Percentiles rank a stretch among this genome's conserved stretches.
These are phyloP conservation scores for Isoetes taiwanensis DNA, from an alignment of 75 land plant species.

Conservation along the genomic window DNA sequence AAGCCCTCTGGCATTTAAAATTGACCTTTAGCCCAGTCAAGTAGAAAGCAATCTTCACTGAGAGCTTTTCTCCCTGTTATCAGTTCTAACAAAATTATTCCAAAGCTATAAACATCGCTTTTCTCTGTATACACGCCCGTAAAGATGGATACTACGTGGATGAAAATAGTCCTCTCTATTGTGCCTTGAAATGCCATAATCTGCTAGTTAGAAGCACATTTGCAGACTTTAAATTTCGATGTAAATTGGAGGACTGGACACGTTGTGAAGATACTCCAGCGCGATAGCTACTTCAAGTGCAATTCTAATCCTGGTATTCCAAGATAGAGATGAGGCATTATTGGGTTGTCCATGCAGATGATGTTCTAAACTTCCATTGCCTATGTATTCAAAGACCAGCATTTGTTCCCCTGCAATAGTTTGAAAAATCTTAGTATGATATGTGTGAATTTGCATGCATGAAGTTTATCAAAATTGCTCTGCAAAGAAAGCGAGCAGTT, in stretches of 20 bases:
- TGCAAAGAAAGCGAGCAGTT: constrained; percentile 38
- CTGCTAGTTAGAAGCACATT: constrained; percentile 57
- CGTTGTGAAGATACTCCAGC: constrained; percentile 41
- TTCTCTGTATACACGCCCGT: constrained; percentile 39
- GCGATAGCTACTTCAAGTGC: constrained; percentile 37
- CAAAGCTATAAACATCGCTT: constrained; percentile 57
- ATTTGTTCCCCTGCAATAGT: constrained; percentile 31
- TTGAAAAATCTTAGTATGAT: background rate
- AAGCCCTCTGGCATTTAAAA: no score
- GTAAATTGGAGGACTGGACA: constrained; percentile 32
- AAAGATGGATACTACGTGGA: constrained; percentile 15
- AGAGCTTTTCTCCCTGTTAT: constrained; percentile 43
- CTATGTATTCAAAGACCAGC: constrained; percentile 35
- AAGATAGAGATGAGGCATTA: constrained; percentile 12
- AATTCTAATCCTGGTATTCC: constrained; percentile 33
- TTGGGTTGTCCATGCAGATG: constrained; percentile 22
- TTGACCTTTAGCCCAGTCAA: no score
- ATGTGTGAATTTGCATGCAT: background rate
- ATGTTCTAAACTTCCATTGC: constrained; percentile 42
- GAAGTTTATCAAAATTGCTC: constrained; percentile 1
- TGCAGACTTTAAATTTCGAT: constrained; percentile 50
- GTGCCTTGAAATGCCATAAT: constrained; percentile 39
- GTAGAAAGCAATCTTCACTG: constrained; percentile 3
- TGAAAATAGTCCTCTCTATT: constrained; percentile 25
- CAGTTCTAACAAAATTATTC: constrained; percentile 45